Percentiles rank a stretch among this genome's conserved stretches.
These are phyloP conservation scores for Handroanthus guayacan DNA, from an alignment of 257 asterid genomes.

Conservation along the genomic window DNA sequence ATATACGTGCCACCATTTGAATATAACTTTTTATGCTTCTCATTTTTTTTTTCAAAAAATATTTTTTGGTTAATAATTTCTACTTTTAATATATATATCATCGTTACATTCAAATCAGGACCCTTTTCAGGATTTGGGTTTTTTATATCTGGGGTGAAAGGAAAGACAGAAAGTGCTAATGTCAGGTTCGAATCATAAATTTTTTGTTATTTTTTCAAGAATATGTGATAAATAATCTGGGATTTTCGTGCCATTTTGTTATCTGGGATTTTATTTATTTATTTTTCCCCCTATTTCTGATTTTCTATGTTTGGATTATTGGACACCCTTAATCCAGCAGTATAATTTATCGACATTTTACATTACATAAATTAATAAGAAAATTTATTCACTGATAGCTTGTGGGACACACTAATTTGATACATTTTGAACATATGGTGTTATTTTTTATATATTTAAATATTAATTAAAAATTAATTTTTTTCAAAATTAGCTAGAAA, in stretches of 20 bases:
- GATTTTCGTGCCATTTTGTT: not conserved
- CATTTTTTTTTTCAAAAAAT: not conserved
- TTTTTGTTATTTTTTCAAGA: not conserved
- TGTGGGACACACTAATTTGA: too few species aligned
- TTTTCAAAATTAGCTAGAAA: too few species aligned
- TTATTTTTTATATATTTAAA: too few species aligned
- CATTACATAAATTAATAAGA: too few species aligned
- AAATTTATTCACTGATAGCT: too few species aligned
- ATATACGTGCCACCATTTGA: not conserved
- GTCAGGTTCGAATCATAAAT: constrained; percentile 3
- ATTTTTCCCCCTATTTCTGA: too few species aligned
- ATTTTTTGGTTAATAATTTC: constrained; percentile 13
- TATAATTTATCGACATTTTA: too few species aligned
- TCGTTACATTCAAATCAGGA: constrained; percentile 43
- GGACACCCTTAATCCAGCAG: too few species aligned
- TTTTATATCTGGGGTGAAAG: constrained; percentile 52
- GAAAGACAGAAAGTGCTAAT: constrained; percentile 53
- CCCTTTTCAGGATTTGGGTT: constrained; percentile 57
- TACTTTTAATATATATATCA: constrained; percentile 23
- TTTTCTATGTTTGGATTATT: too few species aligned
- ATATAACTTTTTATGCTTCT: constrained; percentile 30
- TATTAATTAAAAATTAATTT: too few species aligned
- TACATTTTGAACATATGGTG: too few species aligned
- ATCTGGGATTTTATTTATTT: too few species aligned
- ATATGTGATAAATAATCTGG: not conserved